Percentiles rank a stretch among this genome's conserved stretches.
These are phyloP conservation scores for Fusarium hainanense DNA, from an alignment of 2,329 filamentous ascomycete species.

Conservation along the genomic window DNA sequence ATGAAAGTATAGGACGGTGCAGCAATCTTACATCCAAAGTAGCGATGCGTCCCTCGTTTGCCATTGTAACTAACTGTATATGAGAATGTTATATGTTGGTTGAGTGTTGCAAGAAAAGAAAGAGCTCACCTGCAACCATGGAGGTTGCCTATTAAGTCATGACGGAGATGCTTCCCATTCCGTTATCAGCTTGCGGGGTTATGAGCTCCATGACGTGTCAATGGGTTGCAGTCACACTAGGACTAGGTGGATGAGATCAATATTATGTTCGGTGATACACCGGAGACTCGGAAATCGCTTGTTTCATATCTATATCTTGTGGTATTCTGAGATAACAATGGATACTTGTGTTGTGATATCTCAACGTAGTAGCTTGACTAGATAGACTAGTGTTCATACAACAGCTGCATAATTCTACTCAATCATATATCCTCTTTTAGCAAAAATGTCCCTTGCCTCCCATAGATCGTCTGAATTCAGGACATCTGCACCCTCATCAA, in stretches of 20 bases:
- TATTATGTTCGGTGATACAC: conserved; percentile 44
- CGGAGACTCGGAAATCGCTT: conserved; percentile 44
- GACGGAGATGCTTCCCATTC: conserved; percentile 33
- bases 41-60: conserved; percentile 45
- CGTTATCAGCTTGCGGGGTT: conserved; percentile 42
- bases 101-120: conserved; percentile 14
- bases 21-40: conserved; percentile 53
- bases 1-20: neutral
- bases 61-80: conserved; percentile 29
- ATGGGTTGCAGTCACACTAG: conserved; percentile 17
- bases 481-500: conserved; percentile 68
- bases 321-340: conserved; percentile 8
- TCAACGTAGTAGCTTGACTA: neutral
- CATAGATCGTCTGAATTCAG: conserved; percentile 71
- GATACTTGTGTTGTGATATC: neutral
- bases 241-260: conserved; percentile 4
- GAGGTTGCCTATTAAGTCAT: conserved; percentile 15
- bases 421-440: neutral
- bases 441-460: conserved; percentile 45
- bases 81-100: conserved; percentile 1
- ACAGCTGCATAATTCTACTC: neutral
- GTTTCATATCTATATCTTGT: conserved; percentile 5
- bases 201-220: conserved; percentile 37
- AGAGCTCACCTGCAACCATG: neutral
- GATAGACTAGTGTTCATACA: neutral